Evolutionary conservation across 2,329 filamentous ascomycete genomes (phyloP), one percentile per base, ranked within the genome.

Genomic region (Fusarium praegraminearum): DNA sequence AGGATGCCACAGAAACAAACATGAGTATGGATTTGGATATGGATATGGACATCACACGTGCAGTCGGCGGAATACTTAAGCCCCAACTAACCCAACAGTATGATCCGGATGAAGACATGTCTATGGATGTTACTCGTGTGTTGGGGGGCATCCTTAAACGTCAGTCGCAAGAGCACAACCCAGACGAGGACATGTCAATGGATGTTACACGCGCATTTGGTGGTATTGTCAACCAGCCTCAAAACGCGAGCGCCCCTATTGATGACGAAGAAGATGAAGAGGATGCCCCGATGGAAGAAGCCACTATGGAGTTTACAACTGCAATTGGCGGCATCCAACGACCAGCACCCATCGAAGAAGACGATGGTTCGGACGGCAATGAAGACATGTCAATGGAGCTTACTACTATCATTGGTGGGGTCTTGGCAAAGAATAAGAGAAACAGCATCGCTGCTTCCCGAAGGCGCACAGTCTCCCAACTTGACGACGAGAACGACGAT

Each of bases 71-170:
- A n/a, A 89, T 89, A 44, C 74, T 86, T 40, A 78, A 76, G 65
- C 26, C 83, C 53, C 75, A 83, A 26, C 76, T 81, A 7, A 83
- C 86, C 15, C 83, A 83, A 15, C 77, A 79, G 18, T 40, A 45
- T 13, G 72, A 77, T 4, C 82, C 85, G 26, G 85, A 87, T 22
- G 87, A 89, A 68, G 93, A 94, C 40, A 90, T 97, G 85, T 96
- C 93, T 24, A 98, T 98, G 95, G 95, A 98, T 73, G 93, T 98
- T 10, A 98, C 95, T 3, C 89, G 88, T 57, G 93, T 89, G 11
- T 79, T 88, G 51, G 87, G 87, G 5, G 82, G 84, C 13, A 89
- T 89, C 40, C 75, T 86, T 26, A 78, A 76, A 65, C 22, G 83
- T 55, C 75, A 84, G 22, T 83, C 85, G 18, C 82, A 83, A 20